phyloP scores from a whole-genome alignment of 345 rosid genomes.

The Populus alba region DNA sequence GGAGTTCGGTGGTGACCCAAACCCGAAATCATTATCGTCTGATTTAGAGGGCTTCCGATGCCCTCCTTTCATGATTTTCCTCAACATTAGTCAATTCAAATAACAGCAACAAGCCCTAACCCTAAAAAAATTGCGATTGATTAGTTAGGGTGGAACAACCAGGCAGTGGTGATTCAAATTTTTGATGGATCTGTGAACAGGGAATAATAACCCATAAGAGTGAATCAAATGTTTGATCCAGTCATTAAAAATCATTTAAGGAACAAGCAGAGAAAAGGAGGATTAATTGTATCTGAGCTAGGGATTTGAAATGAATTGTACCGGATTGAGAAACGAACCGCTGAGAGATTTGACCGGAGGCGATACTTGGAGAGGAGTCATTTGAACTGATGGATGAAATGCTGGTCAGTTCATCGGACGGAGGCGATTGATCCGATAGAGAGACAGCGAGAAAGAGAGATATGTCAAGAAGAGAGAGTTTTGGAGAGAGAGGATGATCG shows the following conservation, averaged over 20 bases:
- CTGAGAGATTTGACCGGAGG: slow-evolving; percentile 1
- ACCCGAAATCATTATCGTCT: slow-evolving; percentile 50
- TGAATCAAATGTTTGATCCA: slow-evolving; percentile 8
- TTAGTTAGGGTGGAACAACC: not conserved
- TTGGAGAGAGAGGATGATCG: not conserved
- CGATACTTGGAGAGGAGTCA: not conserved
- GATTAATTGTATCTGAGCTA: slow-evolving; percentile 14
- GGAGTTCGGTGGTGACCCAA: slow-evolving; percentile 38
- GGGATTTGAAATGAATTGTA: slow-evolving; percentile 8
- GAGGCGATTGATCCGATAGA: slow-evolving; percentile 21
- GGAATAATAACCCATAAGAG: slow-evolving; percentile 12
- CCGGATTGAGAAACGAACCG: slow-evolving; percentile 8
- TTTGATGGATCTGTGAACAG: slow-evolving; percentile 28
- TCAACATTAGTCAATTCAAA: slow-evolving; percentile 46
- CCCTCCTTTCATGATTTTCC: slow-evolving; percentile 81
- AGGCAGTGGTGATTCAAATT: not conserved
- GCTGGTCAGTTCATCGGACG: slow-evolving; percentile 16
- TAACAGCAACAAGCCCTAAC: slow-evolving; percentile 18
- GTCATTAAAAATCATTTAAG: not conserved
- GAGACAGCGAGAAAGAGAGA: not conserved
- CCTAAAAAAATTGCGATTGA: not conserved
- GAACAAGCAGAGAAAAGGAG: not conserved
- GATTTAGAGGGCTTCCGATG: slow-evolving; percentile 64
- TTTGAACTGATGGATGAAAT: slow-evolving; percentile 5
- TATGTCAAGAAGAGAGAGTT: not conserved